Percentiles rank a stretch among this genome's conserved stretches.
phyloP scores from a whole-genome alignment of 345 rosid genomes.

The Leavenworthia alabamica region DNA sequence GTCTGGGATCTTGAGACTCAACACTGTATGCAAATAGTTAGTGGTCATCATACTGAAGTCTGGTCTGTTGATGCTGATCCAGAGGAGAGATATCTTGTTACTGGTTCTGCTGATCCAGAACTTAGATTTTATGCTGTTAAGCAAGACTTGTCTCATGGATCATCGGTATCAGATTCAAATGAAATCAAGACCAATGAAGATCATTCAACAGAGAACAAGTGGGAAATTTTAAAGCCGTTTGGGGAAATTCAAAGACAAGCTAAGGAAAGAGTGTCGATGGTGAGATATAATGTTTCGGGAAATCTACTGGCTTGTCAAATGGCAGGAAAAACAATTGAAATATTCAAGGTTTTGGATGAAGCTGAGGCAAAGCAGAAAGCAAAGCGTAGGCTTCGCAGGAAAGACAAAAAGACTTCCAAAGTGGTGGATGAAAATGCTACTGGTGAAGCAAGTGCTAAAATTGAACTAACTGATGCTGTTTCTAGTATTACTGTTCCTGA shows the following conservation, averaged over 20 bases:
- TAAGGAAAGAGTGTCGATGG: constrained; percentile 77
- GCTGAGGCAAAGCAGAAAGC: constrained; percentile 81
- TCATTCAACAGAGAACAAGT: constrained; percentile 42
- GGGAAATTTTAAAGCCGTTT: constrained; percentile 63
- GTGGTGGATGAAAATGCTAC: constrained; percentile 32
- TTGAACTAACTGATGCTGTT: constrained; percentile 34
- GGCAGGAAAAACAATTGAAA: constrained; percentile 79
- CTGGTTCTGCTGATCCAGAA: constrained; percentile 88
- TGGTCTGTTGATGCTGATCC: constrained; percentile 91
- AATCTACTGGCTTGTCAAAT: constrained; percentile 82
- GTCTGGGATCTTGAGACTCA: constrained; percentile 99
- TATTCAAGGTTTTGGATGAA: constrained; percentile 64
- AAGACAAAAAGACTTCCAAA: constrained; percentile 78
- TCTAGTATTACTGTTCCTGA: constrained; percentile 48
- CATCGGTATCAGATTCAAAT: constrained; percentile 28
- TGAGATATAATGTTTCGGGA: constrained; percentile 68
- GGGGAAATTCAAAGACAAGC: constrained; percentile 85
- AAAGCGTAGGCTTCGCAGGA: constrained; percentile 79
- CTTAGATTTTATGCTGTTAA: constrained; percentile 66
- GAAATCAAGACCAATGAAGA: constrained; percentile 35
- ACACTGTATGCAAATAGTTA: constrained; percentile 82
- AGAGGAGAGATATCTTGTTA: constrained; percentile 69
- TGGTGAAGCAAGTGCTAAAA: constrained; percentile 32
- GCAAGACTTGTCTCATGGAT: constrained; percentile 37
- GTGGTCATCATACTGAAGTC: constrained; percentile 96